Evolutionary conservation across 2,329 filamentous ascomycete species (phyloP).

Genomic region (Alternaria sp.): DNA sequence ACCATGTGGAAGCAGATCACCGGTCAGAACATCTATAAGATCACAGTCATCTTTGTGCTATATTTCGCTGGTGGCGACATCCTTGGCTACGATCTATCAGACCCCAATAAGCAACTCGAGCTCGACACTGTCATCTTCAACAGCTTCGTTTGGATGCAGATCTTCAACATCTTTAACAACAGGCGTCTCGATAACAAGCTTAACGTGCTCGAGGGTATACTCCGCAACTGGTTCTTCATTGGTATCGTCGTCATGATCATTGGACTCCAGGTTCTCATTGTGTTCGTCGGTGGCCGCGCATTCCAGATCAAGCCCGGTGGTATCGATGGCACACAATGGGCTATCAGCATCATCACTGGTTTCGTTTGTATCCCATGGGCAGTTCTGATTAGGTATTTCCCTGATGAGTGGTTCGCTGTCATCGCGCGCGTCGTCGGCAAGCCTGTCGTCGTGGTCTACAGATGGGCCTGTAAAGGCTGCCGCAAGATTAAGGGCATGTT

Average conservation of each 20-base stretch:
- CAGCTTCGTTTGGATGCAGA: slow-evolving; percentile 76
- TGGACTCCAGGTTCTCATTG: slow-evolving; percentile 65
- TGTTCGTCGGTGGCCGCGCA: slow-evolving; percentile 65
- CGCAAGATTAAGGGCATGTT: slow-evolving; percentile 28
- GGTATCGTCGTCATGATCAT: slow-evolving; percentile 67
- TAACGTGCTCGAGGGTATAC: slow-evolving; percentile 68
- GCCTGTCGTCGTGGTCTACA: slow-evolving; percentile 35
- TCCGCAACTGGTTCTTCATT: slow-evolving; percentile 67
- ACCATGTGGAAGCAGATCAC: slow-evolving; percentile 73
- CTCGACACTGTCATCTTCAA: slow-evolving; percentile 73
- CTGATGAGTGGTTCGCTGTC: slow-evolving; percentile 53
- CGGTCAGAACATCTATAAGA: slow-evolving; percentile 69
- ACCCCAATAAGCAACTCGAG: slow-evolving; percentile 52
- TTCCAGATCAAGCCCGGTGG: slow-evolving; percentile 61
- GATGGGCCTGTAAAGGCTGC: slow-evolving; percentile 18
- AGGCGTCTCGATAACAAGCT: slow-evolving; percentile 70
- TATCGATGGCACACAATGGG: slow-evolving; percentile 68
- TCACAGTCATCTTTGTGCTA: slow-evolving; percentile 66
- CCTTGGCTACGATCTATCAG: slow-evolving; percentile 60
- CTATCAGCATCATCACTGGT: slow-evolving; percentile 61
- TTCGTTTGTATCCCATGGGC: slow-evolving; percentile 64
- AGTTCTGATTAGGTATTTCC: slow-evolving; percentile 61
- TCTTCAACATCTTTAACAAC: slow-evolving; percentile 75
- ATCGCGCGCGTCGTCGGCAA: slow-evolving; percentile 32
- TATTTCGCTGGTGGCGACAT: slow-evolving; percentile 69